Conservation (phyloP, 495 filamentous ascomycete genomes). For the Aspergillus nidulans region DNA sequence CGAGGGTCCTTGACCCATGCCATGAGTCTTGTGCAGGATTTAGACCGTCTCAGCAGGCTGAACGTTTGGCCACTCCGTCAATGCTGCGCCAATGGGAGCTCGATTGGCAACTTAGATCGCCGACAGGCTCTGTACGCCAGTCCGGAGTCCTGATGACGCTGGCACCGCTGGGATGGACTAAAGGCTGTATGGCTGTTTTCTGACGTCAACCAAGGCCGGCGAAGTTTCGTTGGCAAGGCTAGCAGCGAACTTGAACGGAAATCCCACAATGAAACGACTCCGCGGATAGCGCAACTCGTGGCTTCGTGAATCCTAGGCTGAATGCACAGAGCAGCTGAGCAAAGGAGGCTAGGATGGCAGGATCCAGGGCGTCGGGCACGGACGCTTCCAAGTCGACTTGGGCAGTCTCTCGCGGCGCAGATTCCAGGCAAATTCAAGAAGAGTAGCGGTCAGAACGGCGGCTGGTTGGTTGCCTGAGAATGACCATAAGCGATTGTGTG, state of each 20-base stretch:
- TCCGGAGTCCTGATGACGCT: neutral
- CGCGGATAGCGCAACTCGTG: neutral
- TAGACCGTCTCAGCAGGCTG: constrained; percentile 25
- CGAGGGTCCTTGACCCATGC: constrained; percentile 16
- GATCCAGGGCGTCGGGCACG: constrained; percentile 22
- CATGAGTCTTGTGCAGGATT: constrained; percentile 29
- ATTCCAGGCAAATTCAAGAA: neutral
- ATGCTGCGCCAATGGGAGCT: constrained; percentile 19
- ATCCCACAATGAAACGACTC: neutral
- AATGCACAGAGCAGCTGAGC: constrained; percentile 9
- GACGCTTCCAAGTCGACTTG: constrained; percentile 12
- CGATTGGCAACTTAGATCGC: constrained; percentile 4
- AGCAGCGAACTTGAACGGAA: neutral
- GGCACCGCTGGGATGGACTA: neutral
- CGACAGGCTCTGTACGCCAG: neutral
- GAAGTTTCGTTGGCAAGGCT: neutral
- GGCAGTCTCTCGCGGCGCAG: constrained; percentile 8
- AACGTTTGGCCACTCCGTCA: constrained; percentile 22
- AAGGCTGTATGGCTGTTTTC: constrained; percentile 1
- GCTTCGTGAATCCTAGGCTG: neutral
- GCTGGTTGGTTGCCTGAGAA: constrained; percentile 6
- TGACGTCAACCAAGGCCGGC: neutral
- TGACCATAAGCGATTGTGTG: constrained; percentile 1
- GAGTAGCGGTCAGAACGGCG: constrained; percentile 22
- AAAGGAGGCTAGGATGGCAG: constrained; percentile 6